phyloP scores from a whole-genome alignment of 2,329 filamentous ascomycete genomes.

The Sordariomycetes sp. region DNA sequence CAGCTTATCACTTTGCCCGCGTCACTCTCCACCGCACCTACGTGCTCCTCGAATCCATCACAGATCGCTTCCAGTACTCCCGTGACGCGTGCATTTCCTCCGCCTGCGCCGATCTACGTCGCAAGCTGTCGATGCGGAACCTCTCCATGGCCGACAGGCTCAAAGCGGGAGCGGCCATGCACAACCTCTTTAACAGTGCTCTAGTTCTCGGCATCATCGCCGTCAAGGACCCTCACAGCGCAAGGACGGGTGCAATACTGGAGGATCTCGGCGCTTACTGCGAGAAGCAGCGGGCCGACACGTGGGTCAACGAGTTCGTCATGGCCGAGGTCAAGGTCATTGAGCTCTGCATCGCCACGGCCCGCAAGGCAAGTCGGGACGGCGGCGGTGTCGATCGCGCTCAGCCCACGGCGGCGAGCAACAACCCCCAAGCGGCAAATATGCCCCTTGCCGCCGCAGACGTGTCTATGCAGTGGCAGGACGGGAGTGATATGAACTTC shows the following conservation, averaged over 20 bases:
- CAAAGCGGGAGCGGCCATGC: slow-evolving; percentile 22
- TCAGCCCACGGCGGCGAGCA: not conserved
- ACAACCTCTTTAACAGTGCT: slow-evolving; percentile 31
- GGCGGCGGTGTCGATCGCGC: slow-evolving; percentile 1
- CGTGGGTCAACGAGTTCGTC: slow-evolving; percentile 29
- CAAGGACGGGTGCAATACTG: slow-evolving; percentile 19
- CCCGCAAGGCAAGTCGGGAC: slow-evolving; percentile 6
- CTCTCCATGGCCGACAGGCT: slow-evolving; percentile 20
- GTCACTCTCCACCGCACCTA: slow-evolving; percentile 29
- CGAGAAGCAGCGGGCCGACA: slow-evolving; percentile 26
- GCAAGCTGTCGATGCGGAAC: slow-evolving; percentile 20
- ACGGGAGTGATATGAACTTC: not conserved
- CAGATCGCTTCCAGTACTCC: slow-evolving; percentile 25
- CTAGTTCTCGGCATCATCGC: slow-evolving; percentile 22
- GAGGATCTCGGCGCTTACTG: slow-evolving; percentile 29
- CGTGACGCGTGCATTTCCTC: slow-evolving; percentile 29
- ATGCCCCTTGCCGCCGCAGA: no score
- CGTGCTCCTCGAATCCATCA: slow-evolving; percentile 27
- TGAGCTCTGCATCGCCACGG: slow-evolving; percentile 25
- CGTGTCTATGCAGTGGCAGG: not conserved
- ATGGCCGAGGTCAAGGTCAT: slow-evolving; percentile 30
- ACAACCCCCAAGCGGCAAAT: no score
- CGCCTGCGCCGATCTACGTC: slow-evolving; percentile 28
- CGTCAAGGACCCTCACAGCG: slow-evolving; percentile 18
- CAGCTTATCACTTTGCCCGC: slow-evolving; percentile 27